Evolutionary conservation across 805 yeast genomes (phyloP).

Genomic region (Nakazawaea ishiwadae): DNA sequence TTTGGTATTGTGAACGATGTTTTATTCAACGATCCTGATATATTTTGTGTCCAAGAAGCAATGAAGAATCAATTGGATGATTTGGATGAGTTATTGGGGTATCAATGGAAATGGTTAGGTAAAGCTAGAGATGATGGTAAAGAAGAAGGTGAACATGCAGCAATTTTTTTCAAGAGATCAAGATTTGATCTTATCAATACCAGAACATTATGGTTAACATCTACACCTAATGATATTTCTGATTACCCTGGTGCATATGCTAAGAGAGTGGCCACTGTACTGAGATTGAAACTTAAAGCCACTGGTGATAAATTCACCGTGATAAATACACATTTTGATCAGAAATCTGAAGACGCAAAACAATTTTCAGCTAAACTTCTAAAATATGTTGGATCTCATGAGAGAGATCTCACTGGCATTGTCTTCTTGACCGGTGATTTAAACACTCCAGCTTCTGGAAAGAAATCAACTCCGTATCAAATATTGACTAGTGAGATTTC

Average conservation of each 20-base stretch:
- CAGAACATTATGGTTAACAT: slow-evolving; percentile 49
- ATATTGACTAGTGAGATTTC: slow-evolving; percentile 21
- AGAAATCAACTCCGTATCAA: slow-evolving; percentile 29
- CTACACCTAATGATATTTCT: slow-evolving; percentile 50
- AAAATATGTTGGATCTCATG: slow-evolving; percentile 32
- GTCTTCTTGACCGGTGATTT: slow-evolving; percentile 53
- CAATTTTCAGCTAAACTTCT: slow-evolving; percentile 39
- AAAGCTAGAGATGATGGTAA: slow-evolving; percentile 49
- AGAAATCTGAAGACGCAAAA: slow-evolving; percentile 41
- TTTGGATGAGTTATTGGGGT: slow-evolving; percentile 27
- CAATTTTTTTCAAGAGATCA: slow-evolving; percentile 35
- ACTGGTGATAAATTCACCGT: slow-evolving; percentile 24
- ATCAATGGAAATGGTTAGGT: slow-evolving; percentile 38
- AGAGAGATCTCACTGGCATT: slow-evolving; percentile 26
- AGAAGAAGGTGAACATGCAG: slow-evolving; percentile 45
- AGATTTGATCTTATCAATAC: slow-evolving; percentile 34
- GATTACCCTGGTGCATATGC: slow-evolving; percentile 36
- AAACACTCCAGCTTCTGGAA: slow-evolving; percentile 44
- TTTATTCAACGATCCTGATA: slow-evolving; percentile 26
- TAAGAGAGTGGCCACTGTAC: slow-evolving; percentile 34
- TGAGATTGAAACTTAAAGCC: slow-evolving; percentile 18
- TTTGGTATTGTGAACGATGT: slow-evolving; percentile 31
- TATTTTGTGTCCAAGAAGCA: slow-evolving; percentile 44
- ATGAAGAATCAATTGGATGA: slow-evolving; percentile 41
- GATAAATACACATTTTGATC: slow-evolving; percentile 49